Evolutionary conservation across 352 stramenopile species (phyloP).

Genomic region (Lagenidium sp.): DNA sequence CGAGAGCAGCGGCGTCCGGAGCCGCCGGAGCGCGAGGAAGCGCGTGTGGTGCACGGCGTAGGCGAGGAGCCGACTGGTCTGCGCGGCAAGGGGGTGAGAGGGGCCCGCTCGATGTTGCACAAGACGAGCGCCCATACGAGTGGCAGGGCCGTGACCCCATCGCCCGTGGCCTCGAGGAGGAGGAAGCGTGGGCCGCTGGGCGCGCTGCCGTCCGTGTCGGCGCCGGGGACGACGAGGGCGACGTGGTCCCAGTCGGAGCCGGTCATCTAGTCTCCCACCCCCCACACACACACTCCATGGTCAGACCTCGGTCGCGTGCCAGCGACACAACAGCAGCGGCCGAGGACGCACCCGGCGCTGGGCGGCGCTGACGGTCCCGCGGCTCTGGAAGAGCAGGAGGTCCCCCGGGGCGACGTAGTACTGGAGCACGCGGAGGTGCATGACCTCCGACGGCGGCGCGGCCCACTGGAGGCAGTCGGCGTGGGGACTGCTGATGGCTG

Average conservation of each 20-base stretch:
- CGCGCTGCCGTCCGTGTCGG: background rate
- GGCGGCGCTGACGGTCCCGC: conserved; percentile 27
- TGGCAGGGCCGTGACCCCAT: conserved; percentile 42
- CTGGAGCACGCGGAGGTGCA: conserved; percentile 50
- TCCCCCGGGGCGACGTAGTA: conserved; percentile 42
- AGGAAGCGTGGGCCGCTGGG: too few relatives aligned
- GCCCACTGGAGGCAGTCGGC: conserved; percentile 1
- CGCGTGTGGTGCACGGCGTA: conserved; percentile 39
- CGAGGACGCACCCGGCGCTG: too few relatives aligned
- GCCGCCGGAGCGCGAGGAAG: conserved; percentile 34
- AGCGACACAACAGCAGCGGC: too few relatives aligned
- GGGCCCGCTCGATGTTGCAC: too few relatives aligned
- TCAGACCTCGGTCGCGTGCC: too few relatives aligned
- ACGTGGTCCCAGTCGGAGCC: conserved; percentile 63
- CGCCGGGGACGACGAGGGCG: conserved; percentile 29
- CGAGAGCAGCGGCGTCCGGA: conserved; percentile 42
- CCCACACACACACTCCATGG: too few relatives aligned
- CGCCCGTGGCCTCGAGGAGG: conserved; percentile 50
- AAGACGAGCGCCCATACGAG: conserved; percentile 32
- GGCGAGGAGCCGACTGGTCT: conserved; percentile 21
- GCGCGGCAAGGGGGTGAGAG: too few relatives aligned
- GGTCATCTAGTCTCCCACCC: too few relatives aligned
- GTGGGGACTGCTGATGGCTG: conserved; percentile 3
- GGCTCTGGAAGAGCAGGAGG: conserved; percentile 49
- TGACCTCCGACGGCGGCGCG: conserved; percentile 26